Percentiles rank a stretch among this genome's conserved stretches.
phyloP scores from a whole-genome alignment of 208 protist genomes.

The Vickermania ingenoplastis region DNA sequence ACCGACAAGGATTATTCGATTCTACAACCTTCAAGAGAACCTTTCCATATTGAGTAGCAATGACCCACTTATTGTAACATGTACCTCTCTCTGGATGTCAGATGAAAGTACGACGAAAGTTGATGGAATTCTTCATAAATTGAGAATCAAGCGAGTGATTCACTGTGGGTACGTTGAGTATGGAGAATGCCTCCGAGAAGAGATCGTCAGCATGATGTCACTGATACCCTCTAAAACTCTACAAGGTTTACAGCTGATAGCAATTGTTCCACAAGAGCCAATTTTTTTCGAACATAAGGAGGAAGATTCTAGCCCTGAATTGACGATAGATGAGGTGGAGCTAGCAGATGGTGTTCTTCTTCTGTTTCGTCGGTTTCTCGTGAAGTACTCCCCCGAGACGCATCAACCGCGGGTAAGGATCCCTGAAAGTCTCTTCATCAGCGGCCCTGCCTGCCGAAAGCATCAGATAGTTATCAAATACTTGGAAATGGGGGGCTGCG shows the following conservation, averaged over 20 bases:
- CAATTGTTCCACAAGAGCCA: not conserved
- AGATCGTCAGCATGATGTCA: constrained; percentile 15
- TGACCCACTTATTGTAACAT: constrained; percentile 38
- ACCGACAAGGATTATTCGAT: constrained; percentile 7
- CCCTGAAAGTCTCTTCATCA: constrained; percentile 32
- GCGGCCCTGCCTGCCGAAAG: constrained; percentile 16
- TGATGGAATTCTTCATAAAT: constrained; percentile 10
- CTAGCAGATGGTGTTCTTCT: constrained; percentile 34
- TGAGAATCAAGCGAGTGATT: constrained; percentile 25
- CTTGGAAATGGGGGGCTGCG: constrained; percentile 23
- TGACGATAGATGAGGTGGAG: constrained; percentile 1
- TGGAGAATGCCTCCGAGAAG: constrained; percentile 21
- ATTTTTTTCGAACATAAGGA: constrained; percentile 4
- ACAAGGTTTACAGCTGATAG: not conserved
- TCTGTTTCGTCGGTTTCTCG: constrained; percentile 55
- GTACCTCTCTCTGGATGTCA: constrained; percentile 33
- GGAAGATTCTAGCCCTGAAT: constrained; percentile 6
- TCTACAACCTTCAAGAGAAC: no score
- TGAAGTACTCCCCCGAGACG: constrained; percentile 21
- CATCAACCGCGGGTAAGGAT: constrained; percentile 40
- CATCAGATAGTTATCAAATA: constrained; percentile 21
- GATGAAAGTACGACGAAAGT: constrained; percentile 12
- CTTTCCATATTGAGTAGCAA: constrained; percentile 2
- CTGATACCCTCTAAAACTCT: not conserved
- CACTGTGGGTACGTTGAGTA: constrained; percentile 40